phyloP scores from a whole-genome alignment of 768 basidiomycete species.

The Boletus speciosus region DNA sequence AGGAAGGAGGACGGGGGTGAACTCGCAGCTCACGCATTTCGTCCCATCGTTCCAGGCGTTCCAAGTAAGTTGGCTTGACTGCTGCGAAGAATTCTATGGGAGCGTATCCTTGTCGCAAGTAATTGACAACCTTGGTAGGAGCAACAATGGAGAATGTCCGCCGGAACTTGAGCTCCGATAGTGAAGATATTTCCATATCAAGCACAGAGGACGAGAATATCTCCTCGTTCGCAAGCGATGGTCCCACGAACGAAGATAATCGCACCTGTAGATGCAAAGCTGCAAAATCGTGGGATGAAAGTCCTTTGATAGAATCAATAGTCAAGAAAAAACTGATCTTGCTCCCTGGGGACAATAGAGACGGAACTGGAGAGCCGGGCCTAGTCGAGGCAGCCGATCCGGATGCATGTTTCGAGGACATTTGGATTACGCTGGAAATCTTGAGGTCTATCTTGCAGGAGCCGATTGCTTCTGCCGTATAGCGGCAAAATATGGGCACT shows the following conservation, averaged over 20 bases:
- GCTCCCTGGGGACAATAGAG: slow-evolving; percentile 64
- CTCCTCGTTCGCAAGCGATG: slow-evolving; percentile 67
- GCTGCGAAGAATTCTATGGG: slow-evolving; percentile 90
- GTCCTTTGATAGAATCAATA: slow-evolving; percentile 83
- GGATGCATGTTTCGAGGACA: slow-evolving; percentile 56
- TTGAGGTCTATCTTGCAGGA: slow-evolving; percentile 87
- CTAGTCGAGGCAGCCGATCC: slow-evolving; percentile 67
- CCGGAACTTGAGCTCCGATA: slow-evolving; percentile 81
- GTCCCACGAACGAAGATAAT: slow-evolving; percentile 81
- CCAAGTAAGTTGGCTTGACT: slow-evolving; percentile 76
- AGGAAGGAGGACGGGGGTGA: slow-evolving; percentile 36
- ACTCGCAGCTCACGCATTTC: slow-evolving; percentile 79
- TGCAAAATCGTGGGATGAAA: slow-evolving; percentile 87
- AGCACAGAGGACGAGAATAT: slow-evolving; percentile 73
- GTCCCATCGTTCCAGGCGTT: slow-evolving; percentile 91
- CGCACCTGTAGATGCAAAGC: slow-evolving; percentile 84
- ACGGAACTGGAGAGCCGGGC: slow-evolving; percentile 70
- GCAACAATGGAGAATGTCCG: slow-evolving; percentile 77
- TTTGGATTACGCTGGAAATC: slow-evolving; percentile 61
- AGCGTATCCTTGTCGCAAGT: slow-evolving; percentile 74
- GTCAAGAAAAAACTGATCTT: slow-evolving; percentile 83
- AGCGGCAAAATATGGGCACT: slow-evolving; percentile 89
- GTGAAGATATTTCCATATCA: slow-evolving; percentile 66
- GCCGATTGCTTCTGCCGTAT: slow-evolving; percentile 93
- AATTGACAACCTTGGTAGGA: slow-evolving; percentile 65